Base-by-base conservation (phyloP, 305 asterid species). In the Fraxinus albicans region DNA sequence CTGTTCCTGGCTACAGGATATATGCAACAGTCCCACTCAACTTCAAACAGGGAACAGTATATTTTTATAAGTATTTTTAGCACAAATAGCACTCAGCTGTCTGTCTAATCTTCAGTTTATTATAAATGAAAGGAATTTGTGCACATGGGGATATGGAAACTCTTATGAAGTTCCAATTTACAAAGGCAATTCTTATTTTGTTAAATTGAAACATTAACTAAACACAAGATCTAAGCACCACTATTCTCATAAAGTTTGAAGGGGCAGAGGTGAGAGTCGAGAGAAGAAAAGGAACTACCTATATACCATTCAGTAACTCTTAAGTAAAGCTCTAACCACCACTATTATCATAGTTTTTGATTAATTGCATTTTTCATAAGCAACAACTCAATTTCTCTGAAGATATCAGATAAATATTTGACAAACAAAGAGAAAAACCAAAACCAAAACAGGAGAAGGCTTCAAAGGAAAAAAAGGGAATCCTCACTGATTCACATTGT, bases 21-120 rank as follows among this genome's bases (percentile, higher is more conserved):
- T 19, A 63, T 2, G 72, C 72, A 63, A 63, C 33, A n/a, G 65
- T 25, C 38, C 58, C n/a, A 9, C 65, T 42, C 19, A 29, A 76
- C 79, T 76, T 76, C 67, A 42, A 76, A 3, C 34, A 76, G 79
- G 58, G 34, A 35, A 76, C 34, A 55, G 65, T 42, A 44, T 23
- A 42, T 42, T 76, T 76, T 63, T 63, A 21, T 63, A 55, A 6
- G 25, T n/a, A 55, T 19, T 55, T 55, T n/a, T 55, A 55, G 65
- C 25, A 55, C 21, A 55, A 55, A 55, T 17, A 53, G 65, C 65
- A 55, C 65, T 53, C 65, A 17, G 23, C 65, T 17, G 2, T 17
- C 65, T 1, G 8, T 53, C 65, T 53, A 53, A 53, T 53, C 25
- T 60, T 13, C 27, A 60, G 72, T 50, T 50, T 50, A 15, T 50